These are phyloP conservation scores for Areca catechu DNA, from an alignment of 176 grass and related monocot species.

Conservation along the genomic window DNA sequence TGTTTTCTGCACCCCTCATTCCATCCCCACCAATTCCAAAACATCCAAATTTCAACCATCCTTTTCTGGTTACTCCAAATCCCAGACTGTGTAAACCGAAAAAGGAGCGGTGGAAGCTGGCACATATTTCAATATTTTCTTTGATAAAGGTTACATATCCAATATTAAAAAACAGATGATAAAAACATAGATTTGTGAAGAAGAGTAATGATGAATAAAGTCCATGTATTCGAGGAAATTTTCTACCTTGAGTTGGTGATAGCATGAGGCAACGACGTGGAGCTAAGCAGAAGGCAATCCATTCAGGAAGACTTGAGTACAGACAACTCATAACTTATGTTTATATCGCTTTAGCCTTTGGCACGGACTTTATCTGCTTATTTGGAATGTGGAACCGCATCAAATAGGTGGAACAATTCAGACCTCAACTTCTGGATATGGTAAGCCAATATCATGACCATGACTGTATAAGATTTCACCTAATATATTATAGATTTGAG, in stretches of 20 bases:
- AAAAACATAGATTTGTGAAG: too few species aligned
- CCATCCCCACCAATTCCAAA: conserved; percentile 32
- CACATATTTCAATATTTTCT: not conserved
- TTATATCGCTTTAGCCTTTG: conserved; percentile 23
- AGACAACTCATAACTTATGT: not conserved
- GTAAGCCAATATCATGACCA: not conserved
- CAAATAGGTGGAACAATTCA: conserved; percentile 29
- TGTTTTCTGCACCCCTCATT: conserved; percentile 12
- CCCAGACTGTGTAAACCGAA: conserved; percentile 33
- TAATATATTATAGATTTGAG: too few species aligned
- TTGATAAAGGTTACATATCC: too few species aligned
- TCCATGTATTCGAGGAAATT: not conserved
- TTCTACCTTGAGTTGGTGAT: conserved; percentile 38
- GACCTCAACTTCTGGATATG: conserved; percentile 44
- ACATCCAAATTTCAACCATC: conserved; percentile 44
- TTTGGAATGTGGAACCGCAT: conserved; percentile 41
- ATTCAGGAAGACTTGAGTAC: conserved; percentile 25
- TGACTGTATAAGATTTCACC: too few species aligned
- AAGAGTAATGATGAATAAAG: too few species aligned
- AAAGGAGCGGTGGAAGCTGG: conserved; percentile 44
- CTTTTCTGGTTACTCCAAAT: conserved; percentile 50
- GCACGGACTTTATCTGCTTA: conserved; percentile 65
- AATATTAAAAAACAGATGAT: too few species aligned
- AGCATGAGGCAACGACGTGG: conserved; percentile 24
- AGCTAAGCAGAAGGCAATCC: conserved; percentile 61